Evolutionary conservation across 208 protist species (phyloP), one percentile per base, ranked within the genome.

Genomic region (Crithidia expoeki): DNA sequence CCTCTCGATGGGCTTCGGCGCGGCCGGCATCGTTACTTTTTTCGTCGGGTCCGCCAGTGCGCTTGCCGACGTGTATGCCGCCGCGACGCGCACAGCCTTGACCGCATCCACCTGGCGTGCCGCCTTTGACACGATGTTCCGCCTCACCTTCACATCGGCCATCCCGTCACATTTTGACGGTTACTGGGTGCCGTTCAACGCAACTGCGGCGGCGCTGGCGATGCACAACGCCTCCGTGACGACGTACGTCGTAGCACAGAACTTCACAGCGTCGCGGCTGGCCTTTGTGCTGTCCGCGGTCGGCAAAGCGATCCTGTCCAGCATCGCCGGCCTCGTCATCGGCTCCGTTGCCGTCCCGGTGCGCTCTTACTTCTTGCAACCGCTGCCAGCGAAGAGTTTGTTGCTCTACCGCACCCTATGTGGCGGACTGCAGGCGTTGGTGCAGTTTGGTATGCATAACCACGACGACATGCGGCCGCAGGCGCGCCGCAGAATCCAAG

Each of bases 381-480:
- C 76, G 27, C 62, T 94, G 36, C 88, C 85, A 27, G 30, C 74
- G 5, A 81, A 85, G 64, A 83, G 70, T 32, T 46, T 59, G 47
- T 61, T 88, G 38, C 67, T 94, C 2, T 94, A 91, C 68, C 47
- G 69, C 16, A 82, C 85, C 4, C 76, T 94, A 19, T 76, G 85
- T 42, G 85, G 85, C 12, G 88, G 85, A 4, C 58, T 83, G 28
- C 63, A 58, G n/a, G 56, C 33, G 3, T 82, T 91, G 53, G 51
- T 94, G 34, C 40, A 79, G 51, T 69, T 74, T 17, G 88, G 88
- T 27, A 74, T 76, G 36, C 72, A 44, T 2, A 63, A 79, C 21
- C 88, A 92, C 64, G 84, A 91, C 51, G 88, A 92, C 62, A 87
- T 94, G 81, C 83, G 79, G 3, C 88, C 88, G 7, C 81, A 88